Percentiles rank a stretch among this genome's conserved stretches.
phyloP scores from a whole-genome alignment of 306 rosid genomes.

The Glycyrrhiza uralensis region DNA sequence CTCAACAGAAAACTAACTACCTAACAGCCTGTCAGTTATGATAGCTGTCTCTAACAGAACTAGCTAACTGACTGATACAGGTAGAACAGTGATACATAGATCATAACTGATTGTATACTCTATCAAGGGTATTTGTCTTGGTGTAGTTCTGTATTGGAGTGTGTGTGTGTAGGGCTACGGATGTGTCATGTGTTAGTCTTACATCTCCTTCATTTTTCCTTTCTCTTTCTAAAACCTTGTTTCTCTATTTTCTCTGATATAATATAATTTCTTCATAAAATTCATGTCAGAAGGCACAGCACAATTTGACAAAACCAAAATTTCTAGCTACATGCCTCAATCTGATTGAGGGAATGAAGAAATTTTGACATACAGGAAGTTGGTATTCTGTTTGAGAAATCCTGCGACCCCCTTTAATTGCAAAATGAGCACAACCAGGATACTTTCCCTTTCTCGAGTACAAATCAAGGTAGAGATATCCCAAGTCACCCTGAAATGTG shows the following conservation, averaged over 20 bases:
- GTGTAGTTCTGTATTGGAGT: no score
- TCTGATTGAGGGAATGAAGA: neutral
- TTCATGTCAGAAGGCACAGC: neutral
- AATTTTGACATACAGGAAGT: slow-evolving; percentile 46
- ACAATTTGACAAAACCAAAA: neutral
- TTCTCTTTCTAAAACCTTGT: slow-evolving; percentile 1
- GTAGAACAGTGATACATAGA: no score
- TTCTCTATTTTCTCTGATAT: neutral
- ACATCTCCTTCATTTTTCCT: neutral
- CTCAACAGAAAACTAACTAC: no score
- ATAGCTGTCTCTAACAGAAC: no score
- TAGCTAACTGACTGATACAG: no score
- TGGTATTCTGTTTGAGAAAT: slow-evolving; percentile 54
- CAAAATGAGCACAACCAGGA: slow-evolving; percentile 61
- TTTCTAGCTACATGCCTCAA: slow-evolving; percentile 7
- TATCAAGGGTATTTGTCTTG: no score
- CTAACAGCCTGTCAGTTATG: no score
- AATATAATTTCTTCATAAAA: neutral
- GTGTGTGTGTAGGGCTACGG: no score
- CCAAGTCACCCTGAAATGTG: slow-evolving; percentile 49
- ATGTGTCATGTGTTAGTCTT: no score
- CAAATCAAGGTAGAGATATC: slow-evolving; percentile 49
- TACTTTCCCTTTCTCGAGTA: slow-evolving; percentile 51
- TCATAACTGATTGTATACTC: no score
- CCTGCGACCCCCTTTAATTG: slow-evolving; percentile 49